Base-by-base conservation (phyloP, 805 yeast genomes). In the Lachancea meyersii region DNA sequence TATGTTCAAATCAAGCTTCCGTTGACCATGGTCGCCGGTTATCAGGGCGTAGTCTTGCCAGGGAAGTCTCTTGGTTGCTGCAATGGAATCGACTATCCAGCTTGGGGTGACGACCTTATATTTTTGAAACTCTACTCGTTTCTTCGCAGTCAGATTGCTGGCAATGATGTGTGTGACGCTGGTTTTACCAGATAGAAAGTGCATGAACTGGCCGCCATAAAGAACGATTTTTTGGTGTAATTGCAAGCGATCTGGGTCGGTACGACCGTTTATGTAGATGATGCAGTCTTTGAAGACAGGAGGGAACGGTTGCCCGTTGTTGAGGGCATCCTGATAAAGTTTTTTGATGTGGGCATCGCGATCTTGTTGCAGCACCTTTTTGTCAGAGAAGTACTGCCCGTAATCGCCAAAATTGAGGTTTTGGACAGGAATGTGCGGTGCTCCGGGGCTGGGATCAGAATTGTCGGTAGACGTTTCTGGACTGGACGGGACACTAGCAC, bases 201-300 rank as follows among this genome's bases (percentile, higher is more conserved):
- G 82, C 18, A 82, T 56, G 48, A 84, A 86, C 40, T 66, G 71
- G 0, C 98, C 98, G 1, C 97, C 97, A 61, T 89, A 75, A 8
- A 77, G 51, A 2, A 85, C 76, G 2, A 91, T 79, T 50, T 86
- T 52, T 43, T 80, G 73, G 53, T 85, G 91, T 23, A 93, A 64
- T 46, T 77, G 82, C 32, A 75, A 65, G 13, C 87, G 73, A n/a
- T 89, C 77, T 0, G 97, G 97, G 2, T 64, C 65, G 0, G 97
- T 91, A 54, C 83, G 79, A 1, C 98, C 98, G 54, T 88, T 89
- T n/a, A 91, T 87, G 59, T 83, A 80, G 4, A 91, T 71, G 1
- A 69, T 62, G 57, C 89, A 85, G 1, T 73, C 77, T 28, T 65
- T 54, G 56, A 91, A 88, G 1, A 89, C 67, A 2, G 61, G 62